These are phyloP conservation scores for Coemansia sp. DNA, from an alignment of 192 early-diverging fungal genomes.

Conservation along the genomic window DNA sequence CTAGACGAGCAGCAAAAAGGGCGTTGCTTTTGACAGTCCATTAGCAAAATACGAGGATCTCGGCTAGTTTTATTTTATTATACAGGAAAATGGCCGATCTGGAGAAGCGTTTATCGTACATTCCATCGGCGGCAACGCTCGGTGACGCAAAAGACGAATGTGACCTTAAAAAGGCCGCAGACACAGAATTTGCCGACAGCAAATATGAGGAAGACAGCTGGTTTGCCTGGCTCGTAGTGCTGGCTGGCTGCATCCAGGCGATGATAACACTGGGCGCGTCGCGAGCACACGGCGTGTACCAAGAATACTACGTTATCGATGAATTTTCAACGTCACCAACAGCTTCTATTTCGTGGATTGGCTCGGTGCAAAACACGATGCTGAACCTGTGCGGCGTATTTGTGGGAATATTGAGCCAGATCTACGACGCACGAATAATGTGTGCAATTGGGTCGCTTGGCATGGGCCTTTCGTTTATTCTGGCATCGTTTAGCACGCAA, in stretches of 20 bases:
- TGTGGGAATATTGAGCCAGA: conserved; percentile 41
- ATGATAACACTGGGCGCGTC: conserved; percentile 50
- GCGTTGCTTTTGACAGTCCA: not conserved
- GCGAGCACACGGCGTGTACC: conserved; percentile 52
- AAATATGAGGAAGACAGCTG: conserved; percentile 27
- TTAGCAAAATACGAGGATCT: not conserved
- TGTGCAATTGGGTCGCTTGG: conserved; percentile 22
- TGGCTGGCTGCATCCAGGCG: conserved; percentile 37
- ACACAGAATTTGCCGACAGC: conserved; percentile 5
- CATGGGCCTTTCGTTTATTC: conserved; percentile 39
- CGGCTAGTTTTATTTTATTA: too few species aligned
- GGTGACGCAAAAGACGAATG: too few species aligned
- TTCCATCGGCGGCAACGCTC: not conserved
- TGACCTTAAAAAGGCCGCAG: not conserved
- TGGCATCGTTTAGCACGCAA: conserved; percentile 53
- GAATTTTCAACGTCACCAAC: conserved; percentile 31
- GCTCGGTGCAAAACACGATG: conserved; percentile 45
- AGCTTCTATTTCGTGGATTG: conserved; percentile 47
- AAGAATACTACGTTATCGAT: conserved; percentile 38
- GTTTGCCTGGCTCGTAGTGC: conserved; percentile 41
- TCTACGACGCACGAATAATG: conserved; percentile 28
- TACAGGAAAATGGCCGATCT: not conserved
- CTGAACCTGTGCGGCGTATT: conserved; percentile 46
- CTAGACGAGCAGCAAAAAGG: not conserved
- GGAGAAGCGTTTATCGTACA: not conserved